phyloP scores from a whole-genome alignment of 2,329 filamentous ascomycete species.

The Dichotomopilus funicola region DNA sequence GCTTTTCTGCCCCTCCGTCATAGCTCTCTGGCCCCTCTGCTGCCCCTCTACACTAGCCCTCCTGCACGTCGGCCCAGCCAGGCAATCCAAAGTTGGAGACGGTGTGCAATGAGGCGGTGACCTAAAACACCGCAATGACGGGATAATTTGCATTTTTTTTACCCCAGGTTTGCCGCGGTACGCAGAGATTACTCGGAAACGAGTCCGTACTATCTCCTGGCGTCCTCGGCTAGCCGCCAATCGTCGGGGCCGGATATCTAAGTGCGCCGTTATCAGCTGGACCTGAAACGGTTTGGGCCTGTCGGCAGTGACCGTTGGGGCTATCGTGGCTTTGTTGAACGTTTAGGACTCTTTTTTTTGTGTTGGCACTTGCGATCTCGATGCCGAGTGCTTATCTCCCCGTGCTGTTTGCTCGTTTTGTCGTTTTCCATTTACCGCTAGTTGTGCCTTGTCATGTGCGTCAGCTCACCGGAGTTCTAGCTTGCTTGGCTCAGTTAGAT shows the following conservation, averaged over 20 bases:
- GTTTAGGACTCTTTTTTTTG: too few relatives aligned
- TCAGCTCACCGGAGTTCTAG: slow-evolving; percentile 8
- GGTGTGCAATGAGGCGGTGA: too few relatives aligned
- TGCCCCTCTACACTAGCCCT: neutral
- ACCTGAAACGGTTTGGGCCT: slow-evolving; percentile 6
- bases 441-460: slow-evolving; percentile 2
- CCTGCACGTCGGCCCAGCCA: neutral
- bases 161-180: too few relatives aligned
- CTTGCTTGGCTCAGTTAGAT: neutral
- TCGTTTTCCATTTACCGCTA: slow-evolving; percentile 15
- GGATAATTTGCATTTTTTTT: too few relatives aligned
- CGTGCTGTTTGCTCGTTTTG: slow-evolving; percentile 1
- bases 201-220: slow-evolving; percentile 3
- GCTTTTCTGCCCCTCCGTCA: too few relatives aligned
- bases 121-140: too few relatives aligned
- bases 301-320: neutral
- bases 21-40: too few relatives aligned
- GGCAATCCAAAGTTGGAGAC: neutral
- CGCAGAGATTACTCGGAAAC: slow-evolving; percentile 1
- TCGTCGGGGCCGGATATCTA: slow-evolving; percentile 8
- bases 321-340: neutral
- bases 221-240: slow-evolving; percentile 14
- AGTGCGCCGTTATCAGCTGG: slow-evolving; percentile 20
- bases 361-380: too few relatives aligned
- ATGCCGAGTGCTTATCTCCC: slow-evolving; percentile 19